These are phyloP conservation scores for Agaricus sinodeliciosus DNA, from an alignment of 768 basidiomycete genomes.

Conservation along the genomic window DNA sequence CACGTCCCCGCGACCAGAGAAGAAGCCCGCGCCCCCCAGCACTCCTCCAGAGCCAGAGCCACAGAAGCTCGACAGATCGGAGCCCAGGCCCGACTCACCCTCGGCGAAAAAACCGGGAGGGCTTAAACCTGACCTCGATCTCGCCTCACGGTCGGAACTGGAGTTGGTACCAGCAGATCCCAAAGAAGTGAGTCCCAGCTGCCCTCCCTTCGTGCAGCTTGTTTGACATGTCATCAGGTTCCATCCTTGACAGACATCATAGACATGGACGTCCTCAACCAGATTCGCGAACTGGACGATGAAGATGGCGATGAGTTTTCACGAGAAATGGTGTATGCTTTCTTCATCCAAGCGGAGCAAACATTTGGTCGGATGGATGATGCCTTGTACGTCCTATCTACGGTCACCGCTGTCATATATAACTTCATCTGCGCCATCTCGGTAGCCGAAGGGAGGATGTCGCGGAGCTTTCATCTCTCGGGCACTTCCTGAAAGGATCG, in stretches of 20 bases:
- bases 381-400: constrained; percentile 56
- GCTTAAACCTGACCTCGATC: background rate
- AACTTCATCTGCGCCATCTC: constrained; percentile 11
- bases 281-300: constrained; percentile 91
- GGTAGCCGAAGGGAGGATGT: constrained; percentile 56
- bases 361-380: constrained; percentile 79
- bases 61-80: constrained; percentile 1
- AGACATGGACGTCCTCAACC: constrained; percentile 74
- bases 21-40: background rate
- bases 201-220: background rate
- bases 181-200: constrained; percentile 1
- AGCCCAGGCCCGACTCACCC: background rate
- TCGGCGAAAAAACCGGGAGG: background rate
- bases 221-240: constrained; percentile 7
- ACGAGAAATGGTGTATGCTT: constrained; percentile 68
- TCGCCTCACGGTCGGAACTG: background rate
- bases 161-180: background rate
- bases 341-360: constrained; percentile 69
- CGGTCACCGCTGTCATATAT: constrained; percentile 7
- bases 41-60: background rate
- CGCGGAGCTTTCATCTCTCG: constrained; percentile 58
- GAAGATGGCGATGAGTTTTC: constrained; percentile 73
- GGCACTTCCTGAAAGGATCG: constrained; percentile 97
- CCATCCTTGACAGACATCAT: constrained; percentile 32
- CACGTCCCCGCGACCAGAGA: constrained; percentile 1